Conservation (phyloP, 495 filamentous ascomycete genomes). For the Cercophora sp. region DNA sequence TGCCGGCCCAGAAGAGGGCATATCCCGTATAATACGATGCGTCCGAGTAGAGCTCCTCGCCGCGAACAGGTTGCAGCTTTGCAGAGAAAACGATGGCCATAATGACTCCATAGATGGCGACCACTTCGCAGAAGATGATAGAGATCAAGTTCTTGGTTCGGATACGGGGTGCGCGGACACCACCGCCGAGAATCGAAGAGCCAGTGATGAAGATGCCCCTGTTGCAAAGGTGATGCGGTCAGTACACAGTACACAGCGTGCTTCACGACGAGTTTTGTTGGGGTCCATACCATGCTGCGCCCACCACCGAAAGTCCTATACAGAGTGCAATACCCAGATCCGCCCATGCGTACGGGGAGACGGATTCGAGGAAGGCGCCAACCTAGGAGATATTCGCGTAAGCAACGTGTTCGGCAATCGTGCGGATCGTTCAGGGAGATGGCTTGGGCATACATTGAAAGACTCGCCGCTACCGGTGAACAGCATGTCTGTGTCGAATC, state of each 20-base stretch:
- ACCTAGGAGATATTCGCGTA: constrained; percentile 66
- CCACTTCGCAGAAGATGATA: constrained; percentile 99
- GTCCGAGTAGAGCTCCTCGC: constrained; percentile 57
- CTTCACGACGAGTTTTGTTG: neutral
- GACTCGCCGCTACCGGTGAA: constrained; percentile 93
- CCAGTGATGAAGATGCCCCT: constrained; percentile 99
- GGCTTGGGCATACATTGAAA: constrained; percentile 86
- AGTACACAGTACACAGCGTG: neutral
- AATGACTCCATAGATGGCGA: constrained; percentile 99
- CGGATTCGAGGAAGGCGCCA: constrained; percentile 87
- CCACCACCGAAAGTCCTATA: constrained; percentile 91
- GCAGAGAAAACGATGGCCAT: constrained; percentile 98
- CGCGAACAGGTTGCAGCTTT: constrained; percentile 68
- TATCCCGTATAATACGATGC: constrained; percentile 92
- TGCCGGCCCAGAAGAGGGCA: constrained; percentile 91
- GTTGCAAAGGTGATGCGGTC: neutral
- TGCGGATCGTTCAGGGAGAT: no score
- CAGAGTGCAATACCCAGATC: constrained; percentile 87
- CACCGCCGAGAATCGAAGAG: constrained; percentile 95
- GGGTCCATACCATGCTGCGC: constrained; percentile 83
- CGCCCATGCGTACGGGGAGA: constrained; percentile 94
- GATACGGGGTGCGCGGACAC: constrained; percentile 92
- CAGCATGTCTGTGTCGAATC: constrained; percentile 73
- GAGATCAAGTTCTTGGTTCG: constrained; percentile 99
- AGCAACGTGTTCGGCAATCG: neutral